phyloP scores from a whole-genome alignment of 2,329 filamentous ascomycete genomes.

The Cercospora nicotianae region DNA sequence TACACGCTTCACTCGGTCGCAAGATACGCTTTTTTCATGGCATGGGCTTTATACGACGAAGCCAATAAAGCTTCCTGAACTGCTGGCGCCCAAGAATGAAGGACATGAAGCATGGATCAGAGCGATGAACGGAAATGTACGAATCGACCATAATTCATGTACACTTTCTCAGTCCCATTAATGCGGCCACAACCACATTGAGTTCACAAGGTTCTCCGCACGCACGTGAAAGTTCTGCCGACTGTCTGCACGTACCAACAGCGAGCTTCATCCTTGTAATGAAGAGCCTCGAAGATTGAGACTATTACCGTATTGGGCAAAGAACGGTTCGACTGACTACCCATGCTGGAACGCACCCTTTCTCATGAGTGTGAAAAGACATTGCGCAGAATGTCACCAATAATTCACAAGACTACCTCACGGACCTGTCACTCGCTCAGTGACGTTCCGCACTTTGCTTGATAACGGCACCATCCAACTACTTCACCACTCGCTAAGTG shows the following conservation, averaged over 20 bases:
- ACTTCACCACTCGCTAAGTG: not conserved
- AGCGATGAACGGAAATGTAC: not conserved
- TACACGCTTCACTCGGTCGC: not conserved
- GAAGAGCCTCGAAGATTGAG: not conserved
- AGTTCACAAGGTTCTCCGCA: not conserved
- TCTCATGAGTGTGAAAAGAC: not conserved
- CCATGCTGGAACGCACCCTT: not conserved
- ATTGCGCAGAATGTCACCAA: not conserved
- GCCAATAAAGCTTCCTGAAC: not conserved
- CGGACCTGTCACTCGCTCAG: not conserved
- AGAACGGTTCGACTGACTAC: not conserved
- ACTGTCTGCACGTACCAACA: not conserved
- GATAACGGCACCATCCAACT: not conserved
- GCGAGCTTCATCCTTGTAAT: not conserved
- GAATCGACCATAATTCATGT: not conserved
- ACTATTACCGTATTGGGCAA: not conserved
- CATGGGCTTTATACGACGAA: not conserved
- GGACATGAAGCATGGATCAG: not conserved
- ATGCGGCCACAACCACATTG: not conserved
- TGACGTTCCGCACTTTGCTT: not conserved
- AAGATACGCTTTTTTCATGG: not conserved
- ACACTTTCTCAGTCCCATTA: not conserved
- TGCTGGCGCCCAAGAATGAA: not conserved
- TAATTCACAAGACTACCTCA: not conserved
- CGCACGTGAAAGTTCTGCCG: not conserved